A percentile compares a stretch with the other conserved stretches of the same genome.
Conservation (phyloP, 2,329 filamentous ascomycete species). For the Shiraia sp. region DNA sequence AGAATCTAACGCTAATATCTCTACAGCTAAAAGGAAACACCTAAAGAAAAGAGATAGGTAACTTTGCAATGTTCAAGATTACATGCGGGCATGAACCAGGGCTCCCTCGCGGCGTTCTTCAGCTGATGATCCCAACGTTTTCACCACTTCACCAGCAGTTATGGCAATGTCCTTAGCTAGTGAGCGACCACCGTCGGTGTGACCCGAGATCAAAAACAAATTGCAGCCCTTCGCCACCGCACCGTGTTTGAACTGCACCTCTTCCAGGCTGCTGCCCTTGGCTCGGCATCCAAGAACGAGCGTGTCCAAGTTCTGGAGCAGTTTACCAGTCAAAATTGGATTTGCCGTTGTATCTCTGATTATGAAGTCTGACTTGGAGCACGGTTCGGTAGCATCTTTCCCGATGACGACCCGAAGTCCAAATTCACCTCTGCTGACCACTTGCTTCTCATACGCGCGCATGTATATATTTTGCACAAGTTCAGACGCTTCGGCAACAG, state of each 20-base stretch:
- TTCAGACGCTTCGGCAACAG: constrained; percentile 29
- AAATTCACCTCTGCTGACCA: constrained; percentile 37
- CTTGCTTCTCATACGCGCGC: constrained; percentile 42
- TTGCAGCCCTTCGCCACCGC: constrained; percentile 31
- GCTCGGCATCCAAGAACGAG: constrained; percentile 41
- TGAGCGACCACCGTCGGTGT: constrained; percentile 38
- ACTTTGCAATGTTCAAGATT: constrained; percentile 5
- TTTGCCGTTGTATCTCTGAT: constrained; percentile 30
- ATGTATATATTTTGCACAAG: constrained; percentile 39
- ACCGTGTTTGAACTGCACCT: constrained; percentile 44
- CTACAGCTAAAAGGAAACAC: background rate
- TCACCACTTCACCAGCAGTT: constrained; percentile 39
- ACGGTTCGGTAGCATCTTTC: constrained; percentile 28
- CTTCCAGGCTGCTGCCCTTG: constrained; percentile 42
- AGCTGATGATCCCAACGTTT: constrained; percentile 20
- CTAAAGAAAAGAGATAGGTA: background rate
- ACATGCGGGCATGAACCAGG: constrained; percentile 40
- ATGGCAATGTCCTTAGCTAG: constrained; percentile 42
- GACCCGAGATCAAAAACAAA: constrained; percentile 40
- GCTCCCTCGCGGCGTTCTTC: constrained; percentile 18
- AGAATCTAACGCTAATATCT: no score
- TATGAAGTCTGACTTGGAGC: constrained; percentile 32
- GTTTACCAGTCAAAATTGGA: constrained; percentile 18
- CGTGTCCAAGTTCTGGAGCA: constrained; percentile 36
- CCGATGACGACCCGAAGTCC: constrained; percentile 32